These are phyloP conservation scores for Fusarium protoensiforme DNA, from an alignment of 2,329 filamentous ascomycete species.

Conservation along the genomic window DNA sequence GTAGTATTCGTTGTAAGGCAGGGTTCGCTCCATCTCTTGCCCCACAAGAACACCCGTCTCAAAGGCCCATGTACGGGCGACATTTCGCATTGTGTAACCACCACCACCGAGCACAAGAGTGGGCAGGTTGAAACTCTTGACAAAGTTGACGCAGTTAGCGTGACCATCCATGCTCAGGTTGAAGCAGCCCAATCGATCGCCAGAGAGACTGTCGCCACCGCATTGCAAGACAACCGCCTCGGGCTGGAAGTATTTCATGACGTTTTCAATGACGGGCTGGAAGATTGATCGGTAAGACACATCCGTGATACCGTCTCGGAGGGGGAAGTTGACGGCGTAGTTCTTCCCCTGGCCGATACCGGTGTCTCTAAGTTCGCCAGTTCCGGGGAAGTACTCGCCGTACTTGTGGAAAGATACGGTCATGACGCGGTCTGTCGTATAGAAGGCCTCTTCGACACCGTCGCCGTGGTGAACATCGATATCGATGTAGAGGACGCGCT, in stretches of 20 bases:
- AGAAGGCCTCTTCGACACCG: conserved; percentile 93
- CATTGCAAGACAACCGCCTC: conserved; percentile 96
- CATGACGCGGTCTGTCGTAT: conserved; percentile 92
- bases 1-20: conserved; percentile 98
- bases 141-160: conserved; percentile 91
- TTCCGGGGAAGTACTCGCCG: conserved; percentile 94
- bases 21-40: conserved; percentile 80
- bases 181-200: conserved; percentile 94
- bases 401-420: conserved; percentile 97
- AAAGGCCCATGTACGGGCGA: conserved; percentile 96
- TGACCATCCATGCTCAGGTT: conserved; percentile 98
- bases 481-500: conserved; percentile 97
- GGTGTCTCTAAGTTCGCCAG: conserved; percentile 86
- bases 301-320: conserved; percentile 93
- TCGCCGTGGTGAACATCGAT: conserved; percentile 96
- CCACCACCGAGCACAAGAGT: conserved; percentile 94
- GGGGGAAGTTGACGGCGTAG: conserved; percentile 90
- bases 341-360: conserved; percentile 90
- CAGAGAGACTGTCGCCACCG: conserved; percentile 92
- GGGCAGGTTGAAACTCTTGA: conserved; percentile 86
- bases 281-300: conserved; percentile 91
- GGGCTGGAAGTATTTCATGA: conserved; percentile 89
- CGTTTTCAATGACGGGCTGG: conserved; percentile 85
- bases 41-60: conserved; percentile 93
- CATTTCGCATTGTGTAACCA: conserved; percentile 97